phyloP scores from a whole-genome alignment of 2,329 filamentous ascomycete genomes.

The Blastomyces parvus region DNA sequence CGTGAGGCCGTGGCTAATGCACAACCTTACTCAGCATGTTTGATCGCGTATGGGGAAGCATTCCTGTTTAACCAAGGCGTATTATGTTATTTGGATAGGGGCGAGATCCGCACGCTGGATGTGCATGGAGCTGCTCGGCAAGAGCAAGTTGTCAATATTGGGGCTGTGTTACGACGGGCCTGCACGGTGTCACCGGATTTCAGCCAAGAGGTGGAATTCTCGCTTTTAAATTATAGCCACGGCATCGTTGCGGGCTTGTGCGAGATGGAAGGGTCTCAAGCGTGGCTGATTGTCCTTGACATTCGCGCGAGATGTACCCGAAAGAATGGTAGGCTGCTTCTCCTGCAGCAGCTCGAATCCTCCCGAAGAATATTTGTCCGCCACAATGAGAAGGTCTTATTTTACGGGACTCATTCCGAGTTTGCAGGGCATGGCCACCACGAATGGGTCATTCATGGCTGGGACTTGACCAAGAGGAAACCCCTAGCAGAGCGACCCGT shows the following conservation, averaged over 20 bases:
- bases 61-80: constrained; percentile 56
- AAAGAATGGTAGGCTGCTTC: constrained; percentile 30
- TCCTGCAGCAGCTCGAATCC: constrained; percentile 36
- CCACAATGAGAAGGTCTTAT: constrained; percentile 52
- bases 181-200: constrained; percentile 26
- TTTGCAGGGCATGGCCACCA: constrained; percentile 45
- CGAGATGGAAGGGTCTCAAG: constrained; percentile 34
- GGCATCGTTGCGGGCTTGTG: constrained; percentile 51
- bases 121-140: constrained; percentile 41
- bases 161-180: constrained; percentile 28
- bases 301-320: constrained; percentile 21
- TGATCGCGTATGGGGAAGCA: constrained; percentile 50
- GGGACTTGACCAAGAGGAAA: constrained; percentile 36
- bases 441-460: constrained; percentile 54
- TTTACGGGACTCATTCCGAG: constrained; percentile 56
- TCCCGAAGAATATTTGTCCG: constrained; percentile 56
- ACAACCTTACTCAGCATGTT: constrained; percentile 51
- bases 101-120: constrained; percentile 50
- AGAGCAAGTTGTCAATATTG: constrained; percentile 47
- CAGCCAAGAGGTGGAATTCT: constrained; percentile 40
- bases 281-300: constrained; percentile 48
- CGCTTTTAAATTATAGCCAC: constrained; percentile 48
- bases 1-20: constrained; percentile 52
- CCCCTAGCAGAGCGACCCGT: constrained; percentile 39
- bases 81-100: constrained; percentile 52